Percentiles rank a stretch among this genome's conserved stretches.
phyloP scores from a whole-genome alignment of 192 early-diverging fungal species.

The Powellomyces hirtus region DNA sequence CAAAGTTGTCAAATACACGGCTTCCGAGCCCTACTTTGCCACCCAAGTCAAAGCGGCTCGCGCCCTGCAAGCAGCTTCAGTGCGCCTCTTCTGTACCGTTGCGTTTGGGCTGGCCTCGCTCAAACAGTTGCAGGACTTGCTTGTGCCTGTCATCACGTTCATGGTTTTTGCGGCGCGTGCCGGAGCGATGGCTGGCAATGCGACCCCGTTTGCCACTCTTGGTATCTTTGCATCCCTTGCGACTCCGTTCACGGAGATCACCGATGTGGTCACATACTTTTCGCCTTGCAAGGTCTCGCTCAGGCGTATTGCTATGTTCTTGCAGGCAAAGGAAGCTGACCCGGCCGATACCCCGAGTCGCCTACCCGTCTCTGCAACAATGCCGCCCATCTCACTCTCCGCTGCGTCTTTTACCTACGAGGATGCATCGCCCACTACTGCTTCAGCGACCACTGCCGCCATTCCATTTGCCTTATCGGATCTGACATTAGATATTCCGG shows the following conservation, averaged over 20 bases:
- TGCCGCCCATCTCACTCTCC: background rate
- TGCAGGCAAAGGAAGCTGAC: conserved; percentile 32
- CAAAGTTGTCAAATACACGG: conserved; percentile 34
- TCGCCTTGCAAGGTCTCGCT: conserved; percentile 24
- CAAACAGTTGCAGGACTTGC: conserved; percentile 6
- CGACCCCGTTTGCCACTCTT: conserved; percentile 25
- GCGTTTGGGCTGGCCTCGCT: background rate
- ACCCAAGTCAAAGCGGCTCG: conserved; percentile 20
- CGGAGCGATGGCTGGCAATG: background rate
- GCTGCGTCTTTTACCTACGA: conserved; percentile 28
- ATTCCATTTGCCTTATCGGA: background rate
- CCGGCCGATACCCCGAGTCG: background rate
- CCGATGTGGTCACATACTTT: conserved; percentile 56
- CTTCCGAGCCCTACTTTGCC: conserved; percentile 23
- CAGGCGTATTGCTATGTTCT: conserved; percentile 2
- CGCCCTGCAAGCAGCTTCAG: background rate
- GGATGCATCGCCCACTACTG: conserved; percentile 14
- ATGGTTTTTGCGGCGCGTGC: conserved; percentile 4
- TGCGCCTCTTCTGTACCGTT: conserved; percentile 2
- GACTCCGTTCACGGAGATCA: conserved; percentile 49
- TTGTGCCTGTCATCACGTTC: conserved; percentile 18
- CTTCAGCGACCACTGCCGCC: no score
- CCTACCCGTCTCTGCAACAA: background rate
- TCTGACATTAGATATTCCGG: conserved; percentile 32
- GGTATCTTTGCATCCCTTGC: conserved; percentile 61